phyloP scores from a whole-genome alignment of 2,329 filamentous ascomycete species.

The Phaeoacremonium minimum region DNA sequence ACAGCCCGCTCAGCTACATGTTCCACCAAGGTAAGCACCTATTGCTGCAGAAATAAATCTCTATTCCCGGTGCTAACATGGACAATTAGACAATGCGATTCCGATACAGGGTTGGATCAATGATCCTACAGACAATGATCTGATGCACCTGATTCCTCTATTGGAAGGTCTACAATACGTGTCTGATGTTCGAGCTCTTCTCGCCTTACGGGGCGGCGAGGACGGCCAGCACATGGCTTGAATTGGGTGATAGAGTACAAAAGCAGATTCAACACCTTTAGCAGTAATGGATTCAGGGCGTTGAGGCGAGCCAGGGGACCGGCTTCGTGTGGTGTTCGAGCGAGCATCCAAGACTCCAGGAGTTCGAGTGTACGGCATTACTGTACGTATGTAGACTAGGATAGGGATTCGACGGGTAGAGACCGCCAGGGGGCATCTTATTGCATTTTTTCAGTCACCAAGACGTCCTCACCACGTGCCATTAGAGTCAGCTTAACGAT shows the following conservation, averaged over 20 bases:
- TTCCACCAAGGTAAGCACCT: slow-evolving; percentile 91
- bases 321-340: background rate
- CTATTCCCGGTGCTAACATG: background rate
- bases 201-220: slow-evolving; percentile 86
- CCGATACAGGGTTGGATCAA: slow-evolving; percentile 99
- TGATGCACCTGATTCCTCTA: slow-evolving; percentile 87
- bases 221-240: slow-evolving; percentile 55
- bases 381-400: too few species aligned
- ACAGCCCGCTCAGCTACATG: slow-evolving; percentile 96
- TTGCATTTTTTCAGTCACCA: too few species aligned
- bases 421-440: too few species aligned
- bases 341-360: background rate
- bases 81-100: slow-evolving; percentile 96
- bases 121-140: slow-evolving; percentile 93
- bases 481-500: too few species aligned
- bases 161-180: slow-evolving; percentile 95
- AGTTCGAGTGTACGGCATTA: too few species aligned
- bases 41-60: background rate
- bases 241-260: background rate
- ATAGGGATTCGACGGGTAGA: too few species aligned
- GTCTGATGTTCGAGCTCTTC: slow-evolving; percentile 86
- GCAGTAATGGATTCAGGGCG: background rate
- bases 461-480: too few species aligned
- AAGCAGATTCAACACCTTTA: background rate
- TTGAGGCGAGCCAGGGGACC: background rate